Conservation (phyloP, 352 stramenopile species). For the Pythium rhizo-oryzae region DNA sequence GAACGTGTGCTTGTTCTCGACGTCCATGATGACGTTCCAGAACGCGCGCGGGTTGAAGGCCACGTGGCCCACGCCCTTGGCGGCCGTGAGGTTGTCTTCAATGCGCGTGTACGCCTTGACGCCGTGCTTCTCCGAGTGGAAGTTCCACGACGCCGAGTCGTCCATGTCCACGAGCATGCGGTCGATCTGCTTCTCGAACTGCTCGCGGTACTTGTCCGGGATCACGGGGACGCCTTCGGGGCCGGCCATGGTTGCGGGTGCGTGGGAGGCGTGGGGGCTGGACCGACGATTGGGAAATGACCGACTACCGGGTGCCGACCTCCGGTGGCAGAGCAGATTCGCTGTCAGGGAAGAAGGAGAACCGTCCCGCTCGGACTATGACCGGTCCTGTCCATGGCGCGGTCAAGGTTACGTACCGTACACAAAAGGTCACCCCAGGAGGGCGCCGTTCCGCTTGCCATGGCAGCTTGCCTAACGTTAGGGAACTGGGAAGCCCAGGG, state of each 20-base stretch:
- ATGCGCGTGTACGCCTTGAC: conserved; percentile 67
- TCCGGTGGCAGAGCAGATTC: neutral
- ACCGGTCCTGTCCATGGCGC: no score
- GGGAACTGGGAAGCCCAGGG: no score
- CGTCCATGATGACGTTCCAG: conserved; percentile 54
- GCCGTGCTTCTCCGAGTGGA: conserved; percentile 68
- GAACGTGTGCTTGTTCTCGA: conserved; percentile 46
- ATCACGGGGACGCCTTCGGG: conserved; percentile 45
- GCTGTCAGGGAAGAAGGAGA: neutral
- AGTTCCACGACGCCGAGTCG: conserved; percentile 56
- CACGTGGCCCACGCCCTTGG: conserved; percentile 54
- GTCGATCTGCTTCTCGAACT: conserved; percentile 53
- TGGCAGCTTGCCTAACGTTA: no score
- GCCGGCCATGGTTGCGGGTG: conserved; percentile 7
- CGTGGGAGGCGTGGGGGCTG: neutral
- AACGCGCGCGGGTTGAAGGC: conserved; percentile 57
- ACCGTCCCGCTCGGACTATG: neutral
- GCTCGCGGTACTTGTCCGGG: conserved; percentile 50
- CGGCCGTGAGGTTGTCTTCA: conserved; percentile 60
- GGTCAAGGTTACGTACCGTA: no score
- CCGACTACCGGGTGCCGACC: neutral
- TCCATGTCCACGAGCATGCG: conserved; percentile 63
- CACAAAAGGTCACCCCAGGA: no score
- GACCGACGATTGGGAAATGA: conserved; percentile 10
- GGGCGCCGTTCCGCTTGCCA: no score